These are phyloP conservation scores for Saksenaea oblongispora DNA, from an alignment of 371 early-diverging fungal genomes.

Conservation along the genomic window DNA sequence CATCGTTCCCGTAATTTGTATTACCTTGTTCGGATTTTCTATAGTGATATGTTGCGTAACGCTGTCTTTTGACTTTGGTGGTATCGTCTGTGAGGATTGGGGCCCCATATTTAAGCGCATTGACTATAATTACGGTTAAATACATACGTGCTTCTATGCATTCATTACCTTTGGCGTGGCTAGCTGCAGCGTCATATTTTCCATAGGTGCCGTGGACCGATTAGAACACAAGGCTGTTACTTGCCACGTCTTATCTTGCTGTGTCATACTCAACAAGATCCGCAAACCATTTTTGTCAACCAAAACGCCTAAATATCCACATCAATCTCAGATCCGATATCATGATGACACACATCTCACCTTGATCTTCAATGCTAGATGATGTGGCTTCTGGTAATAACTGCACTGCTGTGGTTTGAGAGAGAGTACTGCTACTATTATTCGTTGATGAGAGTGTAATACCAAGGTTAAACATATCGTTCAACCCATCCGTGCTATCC, in stretches of 20 bases:
- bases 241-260: slow-evolving; percentile 20
- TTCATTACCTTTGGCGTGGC: slow-evolving; percentile 53
- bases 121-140: slow-evolving; percentile 22
- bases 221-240: slow-evolving; percentile 54
- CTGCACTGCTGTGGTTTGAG: slow-evolving; percentile 8
- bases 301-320: slow-evolving; percentile 41
- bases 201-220: slow-evolving; percentile 52
- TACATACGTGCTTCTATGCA: not conserved
- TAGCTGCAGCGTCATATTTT: slow-evolving; percentile 46
- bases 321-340: not conserved
- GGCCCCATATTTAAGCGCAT: slow-evolving; percentile 69
- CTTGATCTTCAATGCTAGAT: not conserved
- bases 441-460: not conserved
- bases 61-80: slow-evolving; percentile 57
- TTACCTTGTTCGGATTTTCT: slow-evolving; percentile 53
- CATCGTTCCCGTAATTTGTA: not conserved
- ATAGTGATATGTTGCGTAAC: slow-evolving; percentile 59
- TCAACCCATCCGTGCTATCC: slow-evolving; percentile 22
- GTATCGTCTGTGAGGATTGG: slow-evolving; percentile 54
- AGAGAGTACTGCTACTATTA: slow-evolving; percentile 3
- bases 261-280: slow-evolving; percentile 40
- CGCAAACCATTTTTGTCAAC: slow-evolving; percentile 67
- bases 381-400: slow-evolving; percentile 23
- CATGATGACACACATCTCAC: not conserved
- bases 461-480: slow-evolving; percentile 24